Conservation (phyloP, 371 early-diverging fungal species). For the Catenaria anguillulae region DNA sequence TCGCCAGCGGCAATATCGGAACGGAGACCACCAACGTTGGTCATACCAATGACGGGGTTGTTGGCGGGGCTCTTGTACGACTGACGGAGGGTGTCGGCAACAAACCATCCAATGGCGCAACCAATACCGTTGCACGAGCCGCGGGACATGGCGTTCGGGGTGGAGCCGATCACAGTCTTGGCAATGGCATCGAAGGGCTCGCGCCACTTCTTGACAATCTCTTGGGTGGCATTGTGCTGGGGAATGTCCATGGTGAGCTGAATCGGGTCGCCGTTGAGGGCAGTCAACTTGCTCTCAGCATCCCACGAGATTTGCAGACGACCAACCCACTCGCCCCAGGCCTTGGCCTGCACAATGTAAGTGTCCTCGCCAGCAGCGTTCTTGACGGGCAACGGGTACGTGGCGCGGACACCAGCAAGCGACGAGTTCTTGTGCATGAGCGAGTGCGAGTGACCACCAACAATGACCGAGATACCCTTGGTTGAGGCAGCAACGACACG, state of each 20-base stretch:
- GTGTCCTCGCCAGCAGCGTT: slow-evolving; percentile 38
- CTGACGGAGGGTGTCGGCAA: slow-evolving; percentile 37
- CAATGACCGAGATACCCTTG: slow-evolving; percentile 36
- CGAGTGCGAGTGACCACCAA: no score
- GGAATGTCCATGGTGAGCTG: slow-evolving; percentile 29
- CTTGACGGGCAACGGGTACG: slow-evolving; percentile 40
- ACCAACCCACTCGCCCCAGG: no score
- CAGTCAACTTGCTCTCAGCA: slow-evolving; percentile 26
- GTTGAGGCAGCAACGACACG: slow-evolving; percentile 35
- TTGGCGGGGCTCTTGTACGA: not conserved
- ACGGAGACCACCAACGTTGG: slow-evolving; percentile 46
- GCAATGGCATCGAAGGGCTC: slow-evolving; percentile 32
- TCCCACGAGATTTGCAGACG: slow-evolving; percentile 49
- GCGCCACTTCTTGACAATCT: no score
- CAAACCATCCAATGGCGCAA: slow-evolving; percentile 37
- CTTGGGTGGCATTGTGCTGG: slow-evolving; percentile 27
- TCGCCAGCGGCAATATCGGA: slow-evolving; percentile 27
- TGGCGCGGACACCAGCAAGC: slow-evolving; percentile 22
- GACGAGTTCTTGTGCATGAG: slow-evolving; percentile 35
- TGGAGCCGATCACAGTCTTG: no score
- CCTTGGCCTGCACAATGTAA: slow-evolving; percentile 38
- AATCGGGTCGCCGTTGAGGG: slow-evolving; percentile 37
- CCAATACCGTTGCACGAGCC: slow-evolving; percentile 23
- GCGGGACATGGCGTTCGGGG: slow-evolving; percentile 22
- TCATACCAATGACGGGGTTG: slow-evolving; percentile 23